phyloP scores from a whole-genome alignment of 2,329 filamentous ascomycete genomes.

The Apiospora rasikravindrae region DNA sequence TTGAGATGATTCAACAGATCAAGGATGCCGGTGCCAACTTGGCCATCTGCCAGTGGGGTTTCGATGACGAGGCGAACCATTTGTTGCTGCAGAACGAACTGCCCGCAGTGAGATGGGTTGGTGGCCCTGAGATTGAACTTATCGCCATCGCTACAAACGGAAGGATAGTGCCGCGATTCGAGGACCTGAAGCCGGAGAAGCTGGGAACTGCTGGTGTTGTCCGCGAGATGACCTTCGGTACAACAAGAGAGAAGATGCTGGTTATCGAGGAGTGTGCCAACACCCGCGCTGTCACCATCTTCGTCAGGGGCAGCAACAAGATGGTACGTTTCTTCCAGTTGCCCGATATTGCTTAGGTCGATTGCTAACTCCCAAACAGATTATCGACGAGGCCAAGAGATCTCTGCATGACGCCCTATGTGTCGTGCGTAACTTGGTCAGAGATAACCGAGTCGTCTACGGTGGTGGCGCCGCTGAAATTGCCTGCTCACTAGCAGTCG shows the following conservation, averaged over 20 bases:
- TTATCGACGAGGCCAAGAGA: slow-evolving; percentile 98
- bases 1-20: slow-evolving; percentile 98
- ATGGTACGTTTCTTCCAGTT: slow-evolving; percentile 69
- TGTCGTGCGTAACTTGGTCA: slow-evolving; percentile 94
- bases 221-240: slow-evolving; percentile 94
- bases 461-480: slow-evolving; percentile 97
- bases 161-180: slow-evolving; percentile 95
- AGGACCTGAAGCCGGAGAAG: slow-evolving; percentile 90
- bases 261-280: slow-evolving; percentile 99
- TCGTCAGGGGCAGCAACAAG: slow-evolving; percentile 98
- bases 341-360: background rate
- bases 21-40: slow-evolving; percentile 97
- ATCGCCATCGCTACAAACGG: slow-evolving; percentile 99
- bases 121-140: slow-evolving; percentile 95
- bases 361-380: slow-evolving; percentile 54
- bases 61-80: slow-evolving; percentile 99
- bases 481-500: slow-evolving; percentile 93
- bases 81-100: slow-evolving; percentile 94
- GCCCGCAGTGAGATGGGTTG: slow-evolving; percentile 96
- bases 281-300: slow-evolving; percentile 93
- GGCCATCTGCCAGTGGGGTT: slow-evolving; percentile 99
- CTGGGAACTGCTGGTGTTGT: slow-evolving; percentile 89
- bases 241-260: slow-evolving; percentile 98
- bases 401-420: slow-evolving; percentile 97
- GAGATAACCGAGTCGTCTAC: slow-evolving; percentile 96